Percentiles rank a stretch among this genome's conserved stretches.
These are phyloP conservation scores for Symbiodinium pilosum DNA, from an alignment of 73 alveolate species.

Conservation along the genomic window DNA sequence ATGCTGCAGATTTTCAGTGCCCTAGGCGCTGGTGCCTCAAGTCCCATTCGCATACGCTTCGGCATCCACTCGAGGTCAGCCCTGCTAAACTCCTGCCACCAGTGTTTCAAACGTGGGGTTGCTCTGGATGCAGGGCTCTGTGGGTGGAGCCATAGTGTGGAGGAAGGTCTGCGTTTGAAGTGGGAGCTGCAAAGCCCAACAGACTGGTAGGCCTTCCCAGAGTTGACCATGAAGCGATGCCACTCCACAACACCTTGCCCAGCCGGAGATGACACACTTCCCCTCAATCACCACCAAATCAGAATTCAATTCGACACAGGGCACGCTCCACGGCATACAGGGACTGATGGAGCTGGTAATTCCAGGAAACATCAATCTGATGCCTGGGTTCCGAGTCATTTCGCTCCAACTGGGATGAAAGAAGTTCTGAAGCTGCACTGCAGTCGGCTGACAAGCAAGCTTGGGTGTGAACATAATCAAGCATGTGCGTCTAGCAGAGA, in stretches of 20 bases:
- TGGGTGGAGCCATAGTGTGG: too few relatives aligned
- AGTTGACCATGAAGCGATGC: not conserved
- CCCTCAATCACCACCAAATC: too few relatives aligned
- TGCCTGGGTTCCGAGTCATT: too few relatives aligned
- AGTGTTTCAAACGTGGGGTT: not conserved
- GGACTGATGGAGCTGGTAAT: constrained; percentile 76
- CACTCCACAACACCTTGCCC: not conserved
- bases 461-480: too few relatives aligned
- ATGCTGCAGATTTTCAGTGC: too few relatives aligned
- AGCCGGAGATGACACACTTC: too few relatives aligned
- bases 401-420: too few relatives aligned
- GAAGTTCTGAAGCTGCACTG: too few relatives aligned
- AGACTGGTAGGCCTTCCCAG: not conserved
- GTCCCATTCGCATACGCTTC: constrained; percentile 34
- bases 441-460: too few relatives aligned
- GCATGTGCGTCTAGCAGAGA: too few relatives aligned
- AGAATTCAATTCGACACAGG: not conserved
- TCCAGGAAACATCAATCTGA: constrained; percentile 63
- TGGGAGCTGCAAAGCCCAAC: too few relatives aligned
- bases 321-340: constrained; percentile 59
- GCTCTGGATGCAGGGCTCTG: not conserved
- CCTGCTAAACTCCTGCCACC: constrained; percentile 20
- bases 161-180: too few relatives aligned
- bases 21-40: constrained; percentile 52
- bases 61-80: constrained; percentile 53